Conservation (phyloP, 345 rosid genomes). For the Syzygium aqueum region DNA sequence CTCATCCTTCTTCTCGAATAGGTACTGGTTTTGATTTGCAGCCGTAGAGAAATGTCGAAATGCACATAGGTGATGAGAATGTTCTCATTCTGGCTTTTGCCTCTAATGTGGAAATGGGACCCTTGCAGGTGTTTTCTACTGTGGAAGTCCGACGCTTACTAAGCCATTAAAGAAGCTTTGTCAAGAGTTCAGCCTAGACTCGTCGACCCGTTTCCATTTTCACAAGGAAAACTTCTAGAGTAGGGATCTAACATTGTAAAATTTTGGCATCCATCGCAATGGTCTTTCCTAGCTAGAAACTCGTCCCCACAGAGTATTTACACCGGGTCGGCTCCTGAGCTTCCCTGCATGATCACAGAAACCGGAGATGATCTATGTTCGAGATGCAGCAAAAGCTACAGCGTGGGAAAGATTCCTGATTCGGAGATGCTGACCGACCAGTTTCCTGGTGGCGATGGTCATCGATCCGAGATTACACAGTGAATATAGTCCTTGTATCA, state of each 20-base stretch:
- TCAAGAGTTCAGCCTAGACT: constrained; percentile 65
- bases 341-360: not conserved
- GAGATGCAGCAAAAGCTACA: not conserved
- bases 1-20: constrained; percentile 57
- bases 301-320: not conserved
- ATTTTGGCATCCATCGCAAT: not conserved
- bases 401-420: not conserved
- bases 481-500: not conserved
- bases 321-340: not conserved
- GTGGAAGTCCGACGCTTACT: constrained; percentile 84
- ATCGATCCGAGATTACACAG: not conserved
- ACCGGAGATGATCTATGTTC: not conserved
- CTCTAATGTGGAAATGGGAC: not conserved
- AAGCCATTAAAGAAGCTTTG: constrained; percentile 55
- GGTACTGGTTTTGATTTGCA: constrained; percentile 22
- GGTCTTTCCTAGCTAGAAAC: not conserved
- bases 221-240: constrained; percentile 85
- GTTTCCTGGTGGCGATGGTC: not conserved
- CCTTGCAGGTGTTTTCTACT: constrained; percentile 80
- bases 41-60: not conserved
- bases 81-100: not conserved
- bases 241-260: not conserved
- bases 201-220: constrained; percentile 78
- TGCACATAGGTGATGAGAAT: not conserved
- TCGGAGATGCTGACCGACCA: not conserved